phyloP scores from a whole-genome alignment of 805 yeast species.

The Jamesozyma spencerorum region DNA sequence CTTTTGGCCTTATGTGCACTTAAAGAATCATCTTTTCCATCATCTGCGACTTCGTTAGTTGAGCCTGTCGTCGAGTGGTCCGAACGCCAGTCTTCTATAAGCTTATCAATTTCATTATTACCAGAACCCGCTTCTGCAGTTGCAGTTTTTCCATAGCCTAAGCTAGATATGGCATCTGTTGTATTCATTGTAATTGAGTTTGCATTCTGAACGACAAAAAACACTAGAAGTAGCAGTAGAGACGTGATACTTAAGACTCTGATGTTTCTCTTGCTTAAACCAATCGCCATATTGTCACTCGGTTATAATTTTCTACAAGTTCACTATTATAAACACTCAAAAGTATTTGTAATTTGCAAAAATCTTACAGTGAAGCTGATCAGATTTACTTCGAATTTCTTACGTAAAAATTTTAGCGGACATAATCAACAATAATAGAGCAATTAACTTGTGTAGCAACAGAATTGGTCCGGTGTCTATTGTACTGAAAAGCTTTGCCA shows the following conservation, averaged over 20 bases:
- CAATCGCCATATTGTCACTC: conserved; percentile 4
- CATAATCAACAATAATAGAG: too few relatives aligned
- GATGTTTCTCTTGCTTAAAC: conserved; percentile 21
- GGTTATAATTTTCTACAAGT: neutral
- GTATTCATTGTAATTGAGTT: conserved; percentile 5
- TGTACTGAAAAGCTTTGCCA: too few relatives aligned
- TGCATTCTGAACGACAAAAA: conserved; percentile 23
- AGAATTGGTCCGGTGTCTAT: too few relatives aligned
- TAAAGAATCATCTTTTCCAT: conserved; percentile 8
- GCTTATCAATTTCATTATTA: conserved; percentile 14
- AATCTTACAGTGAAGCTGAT: too few relatives aligned
- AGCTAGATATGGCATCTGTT: neutral
- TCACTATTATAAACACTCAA: too few relatives aligned
- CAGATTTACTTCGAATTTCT: too few relatives aligned
- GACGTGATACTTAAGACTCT: conserved; percentile 22
- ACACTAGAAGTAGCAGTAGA: conserved; percentile 18
- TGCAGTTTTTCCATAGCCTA: neutral
- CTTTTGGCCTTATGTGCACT: conserved; percentile 4
- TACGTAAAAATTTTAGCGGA: too few relatives aligned
- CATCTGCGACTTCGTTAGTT: conserved; percentile 6
- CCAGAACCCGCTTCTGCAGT: neutral
- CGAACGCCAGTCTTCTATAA: conserved; percentile 14
- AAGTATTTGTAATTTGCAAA: too few relatives aligned
- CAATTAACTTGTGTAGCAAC: too few relatives aligned
- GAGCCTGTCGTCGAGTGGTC: conserved; percentile 2